Conservation (phyloP, 345 rosid species). For the Salix udensis region DNA sequence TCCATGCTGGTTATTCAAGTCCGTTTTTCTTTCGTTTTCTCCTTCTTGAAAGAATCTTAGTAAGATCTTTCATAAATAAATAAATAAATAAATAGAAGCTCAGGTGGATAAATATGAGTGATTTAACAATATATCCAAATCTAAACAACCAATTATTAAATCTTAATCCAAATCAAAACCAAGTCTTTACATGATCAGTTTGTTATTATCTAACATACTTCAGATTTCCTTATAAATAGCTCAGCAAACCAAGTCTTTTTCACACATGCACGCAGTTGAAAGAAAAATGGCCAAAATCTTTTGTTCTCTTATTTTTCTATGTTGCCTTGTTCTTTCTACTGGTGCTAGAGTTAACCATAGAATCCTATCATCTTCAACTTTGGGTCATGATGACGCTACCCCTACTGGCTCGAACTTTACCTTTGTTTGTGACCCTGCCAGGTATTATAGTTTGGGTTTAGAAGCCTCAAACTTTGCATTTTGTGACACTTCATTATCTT, state of each 20-base stretch:
- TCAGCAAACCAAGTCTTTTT: neutral
- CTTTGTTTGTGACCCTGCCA: conserved; percentile 25
- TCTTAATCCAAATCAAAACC: neutral
- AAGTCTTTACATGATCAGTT: neutral
- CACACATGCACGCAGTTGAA: neutral
- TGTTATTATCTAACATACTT: neutral
- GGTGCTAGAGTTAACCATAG: neutral
- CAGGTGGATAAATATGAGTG: no score
- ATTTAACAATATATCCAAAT: neutral
- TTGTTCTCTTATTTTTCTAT: neutral
- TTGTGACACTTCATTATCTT: conserved; percentile 30
- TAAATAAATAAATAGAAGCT: no score
- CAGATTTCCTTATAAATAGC: no score
- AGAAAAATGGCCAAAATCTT: neutral
- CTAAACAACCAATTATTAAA: neutral
- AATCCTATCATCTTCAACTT: neutral
- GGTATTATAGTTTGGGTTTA: conserved; percentile 13
- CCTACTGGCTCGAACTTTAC: neutral
- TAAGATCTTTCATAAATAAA: neutral
- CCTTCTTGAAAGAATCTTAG: neutral
- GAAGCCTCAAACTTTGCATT: conserved; percentile 17
- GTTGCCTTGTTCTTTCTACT: neutral
- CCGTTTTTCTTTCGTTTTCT: neutral
- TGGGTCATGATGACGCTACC: neutral
- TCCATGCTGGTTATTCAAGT: neutral